A percentile compares a stretch with the other conserved stretches of the same genome.
Evolutionary conservation across 2,329 filamentous ascomycete genomes (phyloP).

Genomic region (Chaetomiaceae sp.): DNA sequence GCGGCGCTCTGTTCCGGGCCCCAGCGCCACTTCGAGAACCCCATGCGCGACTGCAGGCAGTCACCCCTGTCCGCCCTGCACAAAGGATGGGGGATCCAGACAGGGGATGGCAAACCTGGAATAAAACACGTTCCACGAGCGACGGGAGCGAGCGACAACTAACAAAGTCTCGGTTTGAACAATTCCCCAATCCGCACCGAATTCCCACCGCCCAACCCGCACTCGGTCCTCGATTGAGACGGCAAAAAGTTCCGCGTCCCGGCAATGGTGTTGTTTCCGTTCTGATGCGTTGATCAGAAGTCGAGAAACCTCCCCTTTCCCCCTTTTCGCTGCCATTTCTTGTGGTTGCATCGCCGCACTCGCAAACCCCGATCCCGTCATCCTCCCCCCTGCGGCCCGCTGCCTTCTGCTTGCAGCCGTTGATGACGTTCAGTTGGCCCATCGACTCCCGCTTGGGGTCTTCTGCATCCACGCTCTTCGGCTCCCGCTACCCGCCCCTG

Average conservation of each 20-base stretch:
- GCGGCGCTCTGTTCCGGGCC: constrained; percentile 4
- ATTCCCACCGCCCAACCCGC: constrained; percentile 10
- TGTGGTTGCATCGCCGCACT: background rate
- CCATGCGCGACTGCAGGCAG: constrained; percentile 1
- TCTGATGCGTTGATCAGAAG: constrained; percentile 14
- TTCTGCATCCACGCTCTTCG: constrained; percentile 18
- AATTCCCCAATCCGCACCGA: background rate
- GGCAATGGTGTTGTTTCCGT: constrained; percentile 11
- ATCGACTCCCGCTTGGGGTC: constrained; percentile 21
- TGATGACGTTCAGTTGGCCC: constrained; percentile 21
- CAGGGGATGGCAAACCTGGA: constrained; percentile 12
- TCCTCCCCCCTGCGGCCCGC: background rate
- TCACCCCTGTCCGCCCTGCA: constrained; percentile 7
- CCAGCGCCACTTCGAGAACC: background rate
- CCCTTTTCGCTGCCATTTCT: too few relatives aligned
- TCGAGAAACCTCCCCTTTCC: background rate
- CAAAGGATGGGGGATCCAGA: background rate
- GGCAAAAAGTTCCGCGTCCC: constrained; percentile 8
- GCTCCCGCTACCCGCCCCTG: background rate
- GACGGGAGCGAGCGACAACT: too few relatives aligned
- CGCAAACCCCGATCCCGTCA: background rate
- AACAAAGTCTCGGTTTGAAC: constrained; percentile 10
- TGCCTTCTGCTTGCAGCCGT: constrained; percentile 10
- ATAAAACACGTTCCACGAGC: constrained; percentile 26
- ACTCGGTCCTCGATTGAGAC: constrained; percentile 5